phyloP scores from a whole-genome alignment of 1,139 yeast genomes.

The Torulaspora globosa region DNA sequence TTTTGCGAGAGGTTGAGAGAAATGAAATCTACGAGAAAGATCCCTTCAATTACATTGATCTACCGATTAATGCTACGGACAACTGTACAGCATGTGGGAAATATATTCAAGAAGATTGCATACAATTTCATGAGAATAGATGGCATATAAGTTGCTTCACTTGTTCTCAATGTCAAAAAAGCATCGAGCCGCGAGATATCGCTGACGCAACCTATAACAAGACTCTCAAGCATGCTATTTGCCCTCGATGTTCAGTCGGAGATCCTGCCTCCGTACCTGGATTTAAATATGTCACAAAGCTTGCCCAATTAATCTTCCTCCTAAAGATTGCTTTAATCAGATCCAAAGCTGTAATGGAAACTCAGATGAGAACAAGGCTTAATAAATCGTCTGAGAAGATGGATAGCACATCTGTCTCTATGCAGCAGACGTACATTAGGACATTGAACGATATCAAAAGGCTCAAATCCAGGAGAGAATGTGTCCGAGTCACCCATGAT shows the following conservation, averaged over 20 bases:
- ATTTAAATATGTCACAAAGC: constrained; percentile 61
- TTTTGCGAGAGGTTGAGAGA: constrained; percentile 50
- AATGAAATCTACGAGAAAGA: constrained; percentile 44
- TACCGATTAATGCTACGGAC: constrained; percentile 71
- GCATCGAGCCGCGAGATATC: constrained; percentile 40
- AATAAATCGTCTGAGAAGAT: constrained; percentile 15
- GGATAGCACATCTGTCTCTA: constrained; percentile 24
- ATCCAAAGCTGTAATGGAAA: constrained; percentile 64
- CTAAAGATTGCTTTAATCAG: constrained; percentile 81
- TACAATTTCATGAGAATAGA: constrained; percentile 55
- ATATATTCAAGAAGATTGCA: constrained; percentile 80
- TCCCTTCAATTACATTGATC: constrained; percentile 46
- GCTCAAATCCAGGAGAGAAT: constrained; percentile 69
- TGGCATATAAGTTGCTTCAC: constrained; percentile 79
- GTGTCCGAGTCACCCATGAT: constrained; percentile 57
- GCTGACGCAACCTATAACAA: constrained; percentile 45
- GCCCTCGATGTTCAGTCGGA: constrained; percentile 55
- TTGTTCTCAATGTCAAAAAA: constrained; percentile 53
- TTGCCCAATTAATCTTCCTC: constrained; percentile 69
- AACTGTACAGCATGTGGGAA: constrained; percentile 65
- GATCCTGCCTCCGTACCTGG: constrained; percentile 50
- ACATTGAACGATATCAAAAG: constrained; percentile 76
- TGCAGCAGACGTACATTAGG: constrained; percentile 54
- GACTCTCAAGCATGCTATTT: constrained; percentile 43
- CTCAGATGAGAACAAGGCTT: constrained; percentile 36